Conservation (phyloP, 768 basidiomycete species). For the Podaxis carcinomalis region DNA sequence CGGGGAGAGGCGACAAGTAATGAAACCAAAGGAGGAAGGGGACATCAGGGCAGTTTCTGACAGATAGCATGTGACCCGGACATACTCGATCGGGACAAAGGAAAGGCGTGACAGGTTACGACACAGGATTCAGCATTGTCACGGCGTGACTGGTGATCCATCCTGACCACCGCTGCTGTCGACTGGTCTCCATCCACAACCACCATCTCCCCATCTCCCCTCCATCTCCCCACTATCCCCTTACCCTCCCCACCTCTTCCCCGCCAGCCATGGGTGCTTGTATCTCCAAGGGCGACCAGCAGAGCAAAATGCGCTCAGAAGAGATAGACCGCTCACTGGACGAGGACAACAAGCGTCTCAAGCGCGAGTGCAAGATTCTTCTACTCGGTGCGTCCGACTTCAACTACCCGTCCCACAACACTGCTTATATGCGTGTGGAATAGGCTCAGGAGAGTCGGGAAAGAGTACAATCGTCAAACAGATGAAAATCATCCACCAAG, state of each 20-base stretch:
- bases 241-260: neutral
- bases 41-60: neutral
- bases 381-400: conserved; percentile 64
- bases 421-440: neutral
- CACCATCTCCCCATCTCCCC: conserved; percentile 1
- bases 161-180: conserved; percentile 7
- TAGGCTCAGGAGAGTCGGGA: conserved; percentile 93
- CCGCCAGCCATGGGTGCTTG: conserved; percentile 60
- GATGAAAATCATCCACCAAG: conserved; percentile 98
- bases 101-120: neutral
- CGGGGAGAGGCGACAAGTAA: neutral
- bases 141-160: neutral
- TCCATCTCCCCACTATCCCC: neutral
- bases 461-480: conserved; percentile 97
- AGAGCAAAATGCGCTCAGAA: conserved; percentile 60
- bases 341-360: conserved; percentile 78
- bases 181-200: conserved; percentile 8
- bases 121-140: neutral
- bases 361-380: conserved; percentile 90
- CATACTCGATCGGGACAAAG: neutral
- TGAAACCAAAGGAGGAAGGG: conserved; percentile 6
- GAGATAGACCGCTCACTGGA: conserved; percentile 81
- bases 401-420: neutral
- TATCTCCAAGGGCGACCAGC: conserved; percentile 53
- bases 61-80: neutral